A percentile compares a stretch with the other conserved stretches of the same genome.
phyloP scores from a whole-genome alignment of 2,329 filamentous ascomycete species.

The Talaromyces sp. region DNA sequence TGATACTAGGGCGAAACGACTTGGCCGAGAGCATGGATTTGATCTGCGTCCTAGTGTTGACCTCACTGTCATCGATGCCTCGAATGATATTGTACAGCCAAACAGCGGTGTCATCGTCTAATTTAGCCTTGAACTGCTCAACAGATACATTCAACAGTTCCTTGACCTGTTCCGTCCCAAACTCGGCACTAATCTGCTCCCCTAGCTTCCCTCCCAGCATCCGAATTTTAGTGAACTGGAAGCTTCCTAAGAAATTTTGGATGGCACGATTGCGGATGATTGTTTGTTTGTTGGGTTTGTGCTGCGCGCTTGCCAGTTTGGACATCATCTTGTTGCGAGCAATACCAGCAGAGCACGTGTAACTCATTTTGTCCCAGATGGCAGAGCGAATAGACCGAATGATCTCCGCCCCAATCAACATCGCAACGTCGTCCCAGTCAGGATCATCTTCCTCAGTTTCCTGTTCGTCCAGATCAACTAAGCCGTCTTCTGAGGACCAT shows the following conservation, averaged over 20 bases:
- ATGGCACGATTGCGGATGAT: conserved; percentile 84
- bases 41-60: conserved; percentile 86
- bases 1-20: conserved; percentile 82
- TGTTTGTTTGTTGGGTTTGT: conserved; percentile 92
- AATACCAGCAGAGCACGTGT: conserved; percentile 88
- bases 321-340: conserved; percentile 91
- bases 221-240: conserved; percentile 92
- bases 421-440: conserved; percentile 93
- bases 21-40: conserved; percentile 98
- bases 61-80: conserved; percentile 79
- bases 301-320: conserved; percentile 84
- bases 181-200: conserved; percentile 74
- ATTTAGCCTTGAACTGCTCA: conserved; percentile 68
- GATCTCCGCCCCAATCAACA: conserved; percentile 83
- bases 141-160: conserved; percentile 69
- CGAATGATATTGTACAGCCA: conserved; percentile 84
- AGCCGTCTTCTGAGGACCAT: conserved; percentile 71
- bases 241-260: conserved; percentile 69
- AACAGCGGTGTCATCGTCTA: conserved; percentile 76
- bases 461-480: conserved; percentile 68
- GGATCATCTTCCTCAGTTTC: conserved; percentile 73
- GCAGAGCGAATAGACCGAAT: conserved; percentile 67
- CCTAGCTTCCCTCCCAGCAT: conserved; percentile 94
- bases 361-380: conserved; percentile 66
- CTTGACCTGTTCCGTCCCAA: conserved; percentile 72